Evolutionary conservation across 2,329 filamentous ascomycete species (phyloP).

Genomic region (Salinomyces thailandicus): DNA sequence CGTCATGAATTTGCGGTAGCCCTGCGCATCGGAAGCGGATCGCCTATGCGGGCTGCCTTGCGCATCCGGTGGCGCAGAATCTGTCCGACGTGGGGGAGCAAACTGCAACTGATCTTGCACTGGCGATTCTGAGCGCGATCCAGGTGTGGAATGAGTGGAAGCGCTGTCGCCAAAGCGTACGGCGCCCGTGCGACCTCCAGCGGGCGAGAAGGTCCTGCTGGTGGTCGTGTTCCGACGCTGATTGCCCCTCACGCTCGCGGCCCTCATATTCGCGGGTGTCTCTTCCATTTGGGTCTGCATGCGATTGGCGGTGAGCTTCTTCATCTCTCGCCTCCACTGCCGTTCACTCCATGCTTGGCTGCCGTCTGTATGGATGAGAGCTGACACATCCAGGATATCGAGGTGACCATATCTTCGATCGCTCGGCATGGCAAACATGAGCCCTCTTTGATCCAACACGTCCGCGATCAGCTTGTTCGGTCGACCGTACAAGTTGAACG

Average conservation of each 20-base stretch:
- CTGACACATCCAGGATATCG: constrained; percentile 74
- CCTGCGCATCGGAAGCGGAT: constrained; percentile 39
- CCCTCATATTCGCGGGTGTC: constrained; percentile 11
- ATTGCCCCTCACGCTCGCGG: too few species aligned
- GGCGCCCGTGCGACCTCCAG: constrained; percentile 21
- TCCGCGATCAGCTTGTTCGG: constrained; percentile 80
- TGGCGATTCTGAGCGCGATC: constrained; percentile 36
- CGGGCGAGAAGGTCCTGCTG: constrained; percentile 27
- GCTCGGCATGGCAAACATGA: constrained; percentile 98
- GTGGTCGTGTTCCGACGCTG: constrained; percentile 35
- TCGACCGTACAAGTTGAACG: constrained; percentile 82
- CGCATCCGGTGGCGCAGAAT: constrained; percentile 31
- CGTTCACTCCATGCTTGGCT: constrained; percentile 71
- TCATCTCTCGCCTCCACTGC: constrained; percentile 82
- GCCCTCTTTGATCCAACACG: constrained; percentile 69
- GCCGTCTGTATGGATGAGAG: constrained; percentile 66
- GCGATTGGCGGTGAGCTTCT: constrained; percentile 72
- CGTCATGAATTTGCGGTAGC: constrained; percentile 32
- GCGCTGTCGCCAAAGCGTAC: constrained; percentile 35
- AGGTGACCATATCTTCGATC: constrained; percentile 81
- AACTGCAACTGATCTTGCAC: constrained; percentile 15
- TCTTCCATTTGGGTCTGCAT: constrained; percentile 45
- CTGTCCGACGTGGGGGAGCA: constrained; percentile 29
- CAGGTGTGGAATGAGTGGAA: constrained; percentile 34
- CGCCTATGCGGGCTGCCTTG: constrained; percentile 33